phyloP scores from a whole-genome alignment of 352 stramenopile species.

The Thraustotheca clavata region DNA sequence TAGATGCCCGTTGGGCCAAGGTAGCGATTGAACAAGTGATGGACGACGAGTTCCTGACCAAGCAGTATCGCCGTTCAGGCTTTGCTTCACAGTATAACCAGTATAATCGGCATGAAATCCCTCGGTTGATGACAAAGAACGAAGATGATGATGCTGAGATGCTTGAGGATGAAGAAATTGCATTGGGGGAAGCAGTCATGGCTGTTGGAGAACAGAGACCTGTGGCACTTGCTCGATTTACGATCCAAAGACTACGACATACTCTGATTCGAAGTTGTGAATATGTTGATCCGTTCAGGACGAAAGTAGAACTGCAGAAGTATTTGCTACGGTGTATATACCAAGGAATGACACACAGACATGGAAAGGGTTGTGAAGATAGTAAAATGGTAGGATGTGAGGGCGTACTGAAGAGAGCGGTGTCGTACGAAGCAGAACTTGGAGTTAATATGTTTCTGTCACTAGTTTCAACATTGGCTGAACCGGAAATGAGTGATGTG shows the following conservation, averaged over 20 bases:
- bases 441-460: conserved; percentile 35
- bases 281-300: conserved; percentile 5
- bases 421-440: conserved; percentile 30
- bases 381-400: too few species aligned
- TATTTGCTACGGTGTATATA: conserved; percentile 39
- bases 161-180: neutral
- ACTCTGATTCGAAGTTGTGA: conserved; percentile 2
- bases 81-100: neutral
- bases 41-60: conserved; percentile 58
- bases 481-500: conserved; percentile 19
- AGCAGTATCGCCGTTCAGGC: conserved; percentile 41
- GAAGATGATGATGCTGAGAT: conserved; percentile 8
- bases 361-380: conserved; percentile 32
- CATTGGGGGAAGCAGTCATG: conserved; percentile 15
- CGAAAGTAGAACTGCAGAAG: conserved; percentile 9
- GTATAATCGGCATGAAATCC: neutral
- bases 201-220: conserved; percentile 1
- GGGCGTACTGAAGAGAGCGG: too few species aligned
- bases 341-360: conserved; percentile 29
- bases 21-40: conserved; percentile 48
- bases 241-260: conserved; percentile 1
- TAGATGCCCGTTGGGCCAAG: conserved; percentile 58
- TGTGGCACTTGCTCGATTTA: neutral
- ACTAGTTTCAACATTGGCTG: conserved; percentile 30
- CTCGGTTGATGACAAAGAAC: neutral